Conservation (phyloP, 352 stramenopile species). For the Globisporangium cylindrosporum region DNA sequence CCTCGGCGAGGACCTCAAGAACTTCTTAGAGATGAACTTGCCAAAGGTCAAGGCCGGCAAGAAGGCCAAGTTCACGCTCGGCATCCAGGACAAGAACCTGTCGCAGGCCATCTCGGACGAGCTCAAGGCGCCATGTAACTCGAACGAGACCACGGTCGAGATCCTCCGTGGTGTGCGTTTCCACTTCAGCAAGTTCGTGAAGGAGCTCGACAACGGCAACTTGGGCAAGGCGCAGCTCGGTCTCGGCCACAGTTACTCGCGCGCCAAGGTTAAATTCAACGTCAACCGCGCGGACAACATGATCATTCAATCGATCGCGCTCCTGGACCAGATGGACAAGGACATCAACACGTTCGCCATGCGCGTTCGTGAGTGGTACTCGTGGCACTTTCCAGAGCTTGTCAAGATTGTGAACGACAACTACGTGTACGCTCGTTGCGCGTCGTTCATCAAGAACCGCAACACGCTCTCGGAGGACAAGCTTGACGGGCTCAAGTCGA, state of each 20-base stretch:
- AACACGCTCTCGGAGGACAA: slow-evolving; percentile 77
- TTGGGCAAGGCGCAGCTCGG: slow-evolving; percentile 98
- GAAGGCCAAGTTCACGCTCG: slow-evolving; percentile 88
- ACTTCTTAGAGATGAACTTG: slow-evolving; percentile 99
- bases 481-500: slow-evolving; percentile 83
- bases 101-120: slow-evolving; percentile 95
- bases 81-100: slow-evolving; percentile 93
- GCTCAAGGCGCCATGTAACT: slow-evolving; percentile 92
- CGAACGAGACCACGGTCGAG: slow-evolving; percentile 97
- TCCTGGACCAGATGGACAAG: slow-evolving; percentile 99
- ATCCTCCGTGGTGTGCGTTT: slow-evolving; percentile 95
- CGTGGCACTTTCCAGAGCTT: slow-evolving; percentile 99
- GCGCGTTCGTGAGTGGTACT: slow-evolving; percentile 99
- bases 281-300: slow-evolving; percentile 99
- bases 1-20: slow-evolving; percentile 92
- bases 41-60: slow-evolving; percentile 94
- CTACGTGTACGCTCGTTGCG: slow-evolving; percentile 98
- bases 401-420: slow-evolving; percentile 99
- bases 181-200: slow-evolving; percentile 98
- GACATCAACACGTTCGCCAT: slow-evolving; percentile 99
- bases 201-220: slow-evolving; percentile 95
- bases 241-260: slow-evolving; percentile 99
- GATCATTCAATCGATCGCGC: slow-evolving; percentile 99
- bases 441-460: slow-evolving; percentile 96
- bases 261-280: slow-evolving; percentile 99